Evolutionary conservation across 176 grass and related monocot species (phyloP), one percentile per base, ranked within the genome.

Genomic region (Paspalum notatum): DNA sequence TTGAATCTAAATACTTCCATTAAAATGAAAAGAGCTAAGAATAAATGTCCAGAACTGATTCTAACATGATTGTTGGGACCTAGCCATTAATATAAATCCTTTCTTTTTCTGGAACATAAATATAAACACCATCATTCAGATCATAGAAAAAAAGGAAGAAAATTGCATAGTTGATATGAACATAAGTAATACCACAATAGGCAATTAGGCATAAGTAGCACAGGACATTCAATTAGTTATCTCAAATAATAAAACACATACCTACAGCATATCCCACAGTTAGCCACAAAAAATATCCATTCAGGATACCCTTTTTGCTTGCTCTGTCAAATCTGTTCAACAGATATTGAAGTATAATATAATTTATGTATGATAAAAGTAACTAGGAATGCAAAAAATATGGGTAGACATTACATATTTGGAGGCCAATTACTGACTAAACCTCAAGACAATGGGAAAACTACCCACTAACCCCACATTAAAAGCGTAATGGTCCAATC

Each of bases 211-310:
- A 38, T 17, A 43, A 15, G 54, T 12, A 80, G n/a, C 41, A 64
- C 10, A 68, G 5, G 50, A 43, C 11, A 68, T 59, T 47, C 7
- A 77, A 50, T 48, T 26, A 20, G 43, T 26, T 37, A 57, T 42
- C 2, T 45, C 0, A 59, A 21, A 61, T 47, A 67, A 39, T 66
- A 15, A 63, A 66, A 64, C 9, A 51, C 92, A 67, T 89, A 98
- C 95, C 92, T 81, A 93, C 88, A 74, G 86, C 86, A 89, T 98
- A 98, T 45, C 95, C 95, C 75, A 93, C 40, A 22, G 66, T 93
- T 74, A 98, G 42, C 95, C 92, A 98, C 3, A 98, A 82, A 85
- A 98, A 98, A 81, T 95, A 98, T 37, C 95, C 95, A 88, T 91
- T 93, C 55, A 82, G 69, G 88, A 89, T 62, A 17, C 95, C 84